Percentiles rank a stretch among this genome's conserved stretches.
These are phyloP conservation scores for Bacterosira constricta DNA, from an alignment of 108 stramenopile species.

Conservation along the genomic window DNA sequence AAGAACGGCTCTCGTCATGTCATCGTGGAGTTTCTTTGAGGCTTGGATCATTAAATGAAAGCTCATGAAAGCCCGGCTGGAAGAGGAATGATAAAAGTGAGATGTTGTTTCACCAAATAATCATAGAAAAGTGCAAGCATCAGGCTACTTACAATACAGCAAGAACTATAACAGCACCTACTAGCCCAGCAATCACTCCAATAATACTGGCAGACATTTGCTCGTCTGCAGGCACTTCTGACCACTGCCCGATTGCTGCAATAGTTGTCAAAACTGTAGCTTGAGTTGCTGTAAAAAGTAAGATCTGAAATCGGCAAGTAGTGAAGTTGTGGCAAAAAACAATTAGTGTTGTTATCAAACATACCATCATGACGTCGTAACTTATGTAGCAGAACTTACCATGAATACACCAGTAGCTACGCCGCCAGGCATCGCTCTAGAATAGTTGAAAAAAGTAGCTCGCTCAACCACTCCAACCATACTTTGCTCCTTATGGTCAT, in stretches of 20 bases:
- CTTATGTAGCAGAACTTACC: not conserved
- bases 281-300: slow-evolving; percentile 70
- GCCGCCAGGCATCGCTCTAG: slow-evolving; percentile 70
- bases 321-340: not conserved
- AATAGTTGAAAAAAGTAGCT: slow-evolving; percentile 77
- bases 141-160: slow-evolving; percentile 27
- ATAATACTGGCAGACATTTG: slow-evolving; percentile 56
- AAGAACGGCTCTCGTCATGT: slow-evolving; percentile 79
- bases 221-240: slow-evolving; percentile 46
- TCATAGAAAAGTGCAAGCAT: not conserved
- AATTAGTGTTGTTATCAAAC: not conserved
- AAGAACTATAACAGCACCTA: slow-evolving; percentile 47
- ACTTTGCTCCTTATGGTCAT: slow-evolving; percentile 77
- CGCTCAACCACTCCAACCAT: slow-evolving; percentile 68
- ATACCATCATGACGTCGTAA: no score
- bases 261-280: slow-evolving; percentile 58
- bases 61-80: slow-evolving; percentile 59
- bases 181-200: slow-evolving; percentile 55
- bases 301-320: slow-evolving; percentile 3
- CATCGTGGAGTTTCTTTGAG: slow-evolving; percentile 76
- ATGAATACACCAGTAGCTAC: slow-evolving; percentile 48
- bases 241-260: slow-evolving; percentile 71
- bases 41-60: slow-evolving; percentile 65
- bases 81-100: slow-evolving; percentile 28
- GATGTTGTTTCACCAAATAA: not conserved